A percentile compares a stretch with the other conserved stretches of the same genome.
Conservation (phyloP, 1,284 basidiomycete species). For the Puccinia triticina region DNA sequence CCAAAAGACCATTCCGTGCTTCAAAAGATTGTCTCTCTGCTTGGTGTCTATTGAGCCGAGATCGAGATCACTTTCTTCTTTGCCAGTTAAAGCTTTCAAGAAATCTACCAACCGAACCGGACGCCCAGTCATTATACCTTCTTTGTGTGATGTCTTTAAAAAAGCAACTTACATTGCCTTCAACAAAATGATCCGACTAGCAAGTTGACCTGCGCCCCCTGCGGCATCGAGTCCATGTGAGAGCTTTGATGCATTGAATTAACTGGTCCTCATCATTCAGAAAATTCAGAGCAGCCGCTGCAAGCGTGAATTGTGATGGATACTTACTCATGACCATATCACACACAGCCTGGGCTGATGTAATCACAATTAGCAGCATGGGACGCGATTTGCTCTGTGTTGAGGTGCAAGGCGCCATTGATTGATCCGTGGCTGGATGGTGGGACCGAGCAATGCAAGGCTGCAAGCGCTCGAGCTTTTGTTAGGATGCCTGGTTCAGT, state of each 20-base stretch:
- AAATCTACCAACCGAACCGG: slow-evolving; percentile 2
- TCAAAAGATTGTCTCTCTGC: background rate
- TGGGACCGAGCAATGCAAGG: background rate
- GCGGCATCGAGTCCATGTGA: background rate
- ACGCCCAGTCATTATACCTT: background rate
- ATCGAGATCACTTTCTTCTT: background rate
- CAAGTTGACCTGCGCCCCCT: background rate
- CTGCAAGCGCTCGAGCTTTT: background rate
- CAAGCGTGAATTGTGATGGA: slow-evolving; percentile 14
- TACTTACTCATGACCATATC: background rate
- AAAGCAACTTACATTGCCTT: background rate
- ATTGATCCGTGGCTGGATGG: background rate
- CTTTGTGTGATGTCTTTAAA: background rate
- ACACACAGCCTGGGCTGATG: background rate
- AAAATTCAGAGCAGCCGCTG: background rate
- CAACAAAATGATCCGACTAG: background rate
- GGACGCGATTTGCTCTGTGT: background rate
- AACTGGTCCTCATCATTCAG: background rate
- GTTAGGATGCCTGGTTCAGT: background rate
- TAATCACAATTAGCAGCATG: slow-evolving; percentile 1
- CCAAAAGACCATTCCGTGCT: background rate
- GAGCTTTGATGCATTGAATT: slow-evolving; percentile 1
- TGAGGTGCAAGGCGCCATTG: background rate
- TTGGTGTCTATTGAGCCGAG: too few species aligned
- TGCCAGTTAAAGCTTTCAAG: slow-evolving; percentile 4